phyloP scores from a whole-genome alignment of 352 stramenopile species.

The Globisporangium carolinianum region DNA sequence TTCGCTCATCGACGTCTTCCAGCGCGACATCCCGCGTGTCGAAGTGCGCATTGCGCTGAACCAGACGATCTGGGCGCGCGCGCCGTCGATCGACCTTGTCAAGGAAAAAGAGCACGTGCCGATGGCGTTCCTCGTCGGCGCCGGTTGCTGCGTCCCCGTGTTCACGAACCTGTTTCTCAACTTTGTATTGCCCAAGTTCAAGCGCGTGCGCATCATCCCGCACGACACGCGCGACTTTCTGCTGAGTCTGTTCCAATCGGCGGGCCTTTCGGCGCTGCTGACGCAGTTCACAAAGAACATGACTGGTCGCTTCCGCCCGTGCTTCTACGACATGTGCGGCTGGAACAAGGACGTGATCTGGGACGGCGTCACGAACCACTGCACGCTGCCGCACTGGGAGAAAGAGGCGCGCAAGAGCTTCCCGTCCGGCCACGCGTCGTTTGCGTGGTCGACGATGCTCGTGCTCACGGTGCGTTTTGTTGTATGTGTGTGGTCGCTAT shows the following conservation, averaged over 20 bases:
- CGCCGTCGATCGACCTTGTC: constrained; percentile 40
- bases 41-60: constrained; percentile 38
- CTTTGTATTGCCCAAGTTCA: constrained; percentile 40
- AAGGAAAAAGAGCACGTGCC: constrained; percentile 44
- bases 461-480: constrained; percentile 45
- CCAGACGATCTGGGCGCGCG: constrained; percentile 29
- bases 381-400: constrained; percentile 33
- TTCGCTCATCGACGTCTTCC: constrained; percentile 39
- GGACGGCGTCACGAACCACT: constrained; percentile 62
- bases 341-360: constrained; percentile 61
- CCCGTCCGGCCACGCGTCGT: constrained; percentile 69
- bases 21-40: constrained; percentile 48
- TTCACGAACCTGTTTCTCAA: constrained; percentile 47
- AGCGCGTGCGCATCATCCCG: constrained; percentile 37
- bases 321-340: constrained; percentile 72
- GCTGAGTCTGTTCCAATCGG: constrained; percentile 46
- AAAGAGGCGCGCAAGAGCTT: constrained; percentile 67
- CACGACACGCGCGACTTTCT: constrained; percentile 74
- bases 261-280: constrained; percentile 42
- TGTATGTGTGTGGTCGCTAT: background rate
- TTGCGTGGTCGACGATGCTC: constrained; percentile 67
- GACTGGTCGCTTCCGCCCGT: constrained; percentile 59
- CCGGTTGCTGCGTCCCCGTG: constrained; percentile 31
- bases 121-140: constrained; percentile 36
- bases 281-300: constrained; percentile 72